Conservation (phyloP, 2,329 filamentous ascomycete species). For the Macrophomina tecta region DNA sequence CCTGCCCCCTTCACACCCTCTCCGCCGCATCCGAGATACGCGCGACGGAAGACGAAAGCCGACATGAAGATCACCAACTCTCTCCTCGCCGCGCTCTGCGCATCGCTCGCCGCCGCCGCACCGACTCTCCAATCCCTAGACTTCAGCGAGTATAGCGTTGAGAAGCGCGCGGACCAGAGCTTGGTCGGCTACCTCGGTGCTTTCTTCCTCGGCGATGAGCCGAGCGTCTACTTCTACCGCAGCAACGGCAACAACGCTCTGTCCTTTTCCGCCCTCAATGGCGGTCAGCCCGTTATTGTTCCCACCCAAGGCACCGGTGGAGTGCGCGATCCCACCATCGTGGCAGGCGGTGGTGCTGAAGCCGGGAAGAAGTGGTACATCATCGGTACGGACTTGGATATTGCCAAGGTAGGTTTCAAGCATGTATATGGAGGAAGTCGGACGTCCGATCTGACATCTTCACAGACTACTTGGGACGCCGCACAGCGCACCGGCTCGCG, state of each 20-base stretch:
- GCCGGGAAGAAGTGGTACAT: conserved; percentile 62
- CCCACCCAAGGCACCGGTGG: conserved; percentile 60
- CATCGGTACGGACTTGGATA: conserved; percentile 61
- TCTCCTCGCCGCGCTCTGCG: conserved; percentile 8
- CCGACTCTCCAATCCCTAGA: conserved; percentile 27
- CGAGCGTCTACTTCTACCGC: conserved; percentile 61
- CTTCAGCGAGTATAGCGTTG: conserved; percentile 27
- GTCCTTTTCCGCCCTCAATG: conserved; percentile 58
- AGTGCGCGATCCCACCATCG: conserved; percentile 59
- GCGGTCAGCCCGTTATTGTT: conserved; percentile 54
- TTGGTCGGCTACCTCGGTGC: conserved; percentile 60
- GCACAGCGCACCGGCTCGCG: conserved; percentile 58
- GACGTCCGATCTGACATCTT: neutral
- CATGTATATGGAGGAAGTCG: no score
- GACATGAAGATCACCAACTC: neutral
- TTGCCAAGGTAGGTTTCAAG: conserved; percentile 37
- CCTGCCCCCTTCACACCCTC: neutral
- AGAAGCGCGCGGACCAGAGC: conserved; percentile 40
- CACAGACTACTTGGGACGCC: conserved; percentile 59
- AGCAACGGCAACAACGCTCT: conserved; percentile 59
- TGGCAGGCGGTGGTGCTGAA: conserved; percentile 54
- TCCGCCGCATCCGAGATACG: neutral
- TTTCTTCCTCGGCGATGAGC: conserved; percentile 62
- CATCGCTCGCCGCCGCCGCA: neutral
- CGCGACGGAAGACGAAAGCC: no score